Base-by-base conservation (phyloP, 306 rosid genomes). In the Glycine latifolia region DNA sequence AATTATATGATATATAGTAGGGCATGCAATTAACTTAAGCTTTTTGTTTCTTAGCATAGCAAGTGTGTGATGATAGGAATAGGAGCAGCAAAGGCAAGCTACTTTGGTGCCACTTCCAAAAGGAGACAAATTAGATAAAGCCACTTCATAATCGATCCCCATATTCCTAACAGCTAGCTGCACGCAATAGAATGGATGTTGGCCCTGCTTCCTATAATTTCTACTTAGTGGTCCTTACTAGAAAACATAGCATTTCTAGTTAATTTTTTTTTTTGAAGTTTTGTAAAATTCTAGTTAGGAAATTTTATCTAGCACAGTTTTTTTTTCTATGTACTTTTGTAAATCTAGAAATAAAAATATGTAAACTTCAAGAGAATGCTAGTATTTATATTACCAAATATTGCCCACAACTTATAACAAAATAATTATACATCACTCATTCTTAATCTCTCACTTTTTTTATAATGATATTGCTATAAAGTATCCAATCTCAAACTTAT, bases 111-210 rank as follows among this genome's bases (percentile, higher is more conserved):
- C 37, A 65, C 9, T 70, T 80, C 73, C 85, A 0, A 83, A 31
- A 75, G 75, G 63, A 62, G 87, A 83, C 89, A 86, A 80, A 59
- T 15, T 62, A 58, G 52, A 62, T 5, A n/a, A 35, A 77, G 67
- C 79, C 84, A 75, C 85, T 50, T 70, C 83, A 13, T 47, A 5
- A 73, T 76, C 58, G 7, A 79, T 47, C 77, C 31, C 71, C 8
- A 77, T 77, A 71, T 83, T 83, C 79, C 33, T 5, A 71, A 71
- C 70, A 70, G 61, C 79, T 77, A 70, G 61, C 79, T 77, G 26
- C 78, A 82, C 26, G 7, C 72, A 82, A 7, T 58, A 17, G 52
- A 70, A 61, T 67, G 20, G 48, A 47, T 77, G 20, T 70, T 77
- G 82, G 5, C 13, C 41, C 4, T 26, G 17, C 53, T 83, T 62